These are phyloP conservation scores for Phascolomyces articulosus DNA, from an alignment of 371 early-diverging fungal genomes.

Conservation along the genomic window DNA sequence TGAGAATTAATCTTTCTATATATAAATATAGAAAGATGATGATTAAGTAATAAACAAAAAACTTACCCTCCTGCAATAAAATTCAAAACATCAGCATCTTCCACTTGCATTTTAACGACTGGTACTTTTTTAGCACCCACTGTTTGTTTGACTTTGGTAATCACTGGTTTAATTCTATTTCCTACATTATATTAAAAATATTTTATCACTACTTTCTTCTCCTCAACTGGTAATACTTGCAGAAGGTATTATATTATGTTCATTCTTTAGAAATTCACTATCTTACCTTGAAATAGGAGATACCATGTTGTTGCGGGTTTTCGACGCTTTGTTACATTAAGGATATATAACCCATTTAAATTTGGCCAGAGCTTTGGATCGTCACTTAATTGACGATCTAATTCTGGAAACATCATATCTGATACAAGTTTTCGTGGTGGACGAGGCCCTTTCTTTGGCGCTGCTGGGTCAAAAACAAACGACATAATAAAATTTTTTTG, in stretches of 20 bases:
- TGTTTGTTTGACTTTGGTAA: slow-evolving; percentile 30
- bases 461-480: background rate
- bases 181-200: slow-evolving; percentile 16
- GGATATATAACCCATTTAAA: slow-evolving; percentile 43
- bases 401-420: slow-evolving; percentile 41
- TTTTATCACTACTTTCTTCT: no score
- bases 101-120: slow-evolving; percentile 42
- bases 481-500: background rate
- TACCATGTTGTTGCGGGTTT: slow-evolving; percentile 22
- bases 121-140: slow-evolving; percentile 27
- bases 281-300: slow-evolving; percentile 36
- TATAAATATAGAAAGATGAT: no score
- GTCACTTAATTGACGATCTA: slow-evolving; percentile 44
- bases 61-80: slow-evolving; percentile 51
- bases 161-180: slow-evolving; percentile 32
- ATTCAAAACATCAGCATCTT: slow-evolving; percentile 43
- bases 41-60: no score
- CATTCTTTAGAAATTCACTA: no score
- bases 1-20: no score
- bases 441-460: background rate
- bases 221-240: no score
- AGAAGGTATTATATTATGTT: no score
- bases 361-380: slow-evolving; percentile 46
- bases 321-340: slow-evolving; percentile 41
- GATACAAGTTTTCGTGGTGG: slow-evolving; percentile 15